Evolutionary conservation across 345 rosid genomes (phyloP).

Genomic region (Syzygium oleosum): DNA sequence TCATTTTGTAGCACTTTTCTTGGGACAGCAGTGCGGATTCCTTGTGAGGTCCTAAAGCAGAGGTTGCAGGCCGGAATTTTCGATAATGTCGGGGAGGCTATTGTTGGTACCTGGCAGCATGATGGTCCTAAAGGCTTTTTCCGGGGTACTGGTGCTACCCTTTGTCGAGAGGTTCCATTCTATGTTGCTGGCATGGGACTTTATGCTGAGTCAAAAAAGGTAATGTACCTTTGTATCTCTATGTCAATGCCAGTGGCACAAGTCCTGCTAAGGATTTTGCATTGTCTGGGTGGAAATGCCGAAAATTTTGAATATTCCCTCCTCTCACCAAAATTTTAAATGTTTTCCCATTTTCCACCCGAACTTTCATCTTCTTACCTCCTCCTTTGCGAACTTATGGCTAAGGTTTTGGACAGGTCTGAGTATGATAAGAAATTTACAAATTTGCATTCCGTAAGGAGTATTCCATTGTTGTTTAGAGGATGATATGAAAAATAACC

Average conservation of each 20-base stretch:
- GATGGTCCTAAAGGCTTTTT: conserved; percentile 92
- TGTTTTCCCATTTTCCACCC: background rate
- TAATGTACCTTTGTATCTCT: conserved; percentile 1
- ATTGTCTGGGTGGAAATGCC: background rate
- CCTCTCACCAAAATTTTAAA: background rate
- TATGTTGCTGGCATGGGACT: conserved; percentile 94
- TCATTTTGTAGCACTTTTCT: conserved; percentile 91
- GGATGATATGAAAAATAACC: background rate
- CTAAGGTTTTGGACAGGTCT: background rate
- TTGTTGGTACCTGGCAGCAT: conserved; percentile 85
- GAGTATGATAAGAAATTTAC: background rate
- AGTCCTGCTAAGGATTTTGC: background rate
- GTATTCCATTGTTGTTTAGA: background rate
- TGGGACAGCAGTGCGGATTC: conserved; percentile 94
- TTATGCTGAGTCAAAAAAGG: conserved; percentile 96
- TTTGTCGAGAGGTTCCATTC: conserved; percentile 93
- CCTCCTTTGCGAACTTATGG: background rate
- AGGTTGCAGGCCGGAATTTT: conserved; percentile 89
- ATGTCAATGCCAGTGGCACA: background rate
- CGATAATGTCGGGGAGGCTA: conserved; percentile 85
- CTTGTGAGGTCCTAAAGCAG: conserved; percentile 97
- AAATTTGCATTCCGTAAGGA: background rate
- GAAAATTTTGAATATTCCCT: background rate
- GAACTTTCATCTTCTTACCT: background rate
- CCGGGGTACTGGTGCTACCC: conserved; percentile 97